Percentiles rank a stretch among this genome's conserved stretches.
These are phyloP conservation scores for Paradendryphiella salina DNA, from an alignment of 2,329 filamentous ascomycete genomes.

Conservation along the genomic window DNA sequence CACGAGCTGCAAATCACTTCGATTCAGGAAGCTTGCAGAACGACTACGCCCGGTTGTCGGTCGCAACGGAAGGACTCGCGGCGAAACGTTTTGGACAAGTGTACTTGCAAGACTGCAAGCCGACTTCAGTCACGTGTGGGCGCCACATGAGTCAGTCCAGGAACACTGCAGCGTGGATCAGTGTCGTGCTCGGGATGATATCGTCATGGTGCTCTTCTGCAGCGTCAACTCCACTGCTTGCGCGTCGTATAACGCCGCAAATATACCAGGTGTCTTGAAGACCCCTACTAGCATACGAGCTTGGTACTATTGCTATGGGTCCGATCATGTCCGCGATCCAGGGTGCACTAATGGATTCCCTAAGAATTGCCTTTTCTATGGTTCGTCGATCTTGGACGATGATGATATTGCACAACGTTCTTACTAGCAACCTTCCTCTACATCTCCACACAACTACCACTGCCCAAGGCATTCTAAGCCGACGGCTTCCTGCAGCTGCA, in stretches of 20 bases:
- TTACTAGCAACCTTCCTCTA: background rate
- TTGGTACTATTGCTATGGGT: slow-evolving; percentile 9
- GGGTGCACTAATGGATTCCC: slow-evolving; percentile 1
- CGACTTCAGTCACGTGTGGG: slow-evolving; percentile 4
- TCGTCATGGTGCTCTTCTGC: slow-evolving; percentile 5
- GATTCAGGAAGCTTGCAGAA: slow-evolving; percentile 13
- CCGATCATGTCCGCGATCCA: slow-evolving; percentile 8
- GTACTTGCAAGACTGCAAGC: background rate
- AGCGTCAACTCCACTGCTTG: slow-evolving; percentile 7
- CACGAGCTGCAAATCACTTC: slow-evolving; percentile 23
- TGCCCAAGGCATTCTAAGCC: background rate
- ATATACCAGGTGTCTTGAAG: slow-evolving; percentile 1
- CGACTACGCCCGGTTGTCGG: slow-evolving; percentile 3
- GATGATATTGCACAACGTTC: slow-evolving; percentile 5
- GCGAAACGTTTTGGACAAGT: background rate
- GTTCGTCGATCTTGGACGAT: slow-evolving; percentile 11
- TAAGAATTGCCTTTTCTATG: slow-evolving; percentile 11
- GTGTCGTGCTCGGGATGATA: slow-evolving; percentile 1
- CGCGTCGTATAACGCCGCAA: slow-evolving; percentile 10
- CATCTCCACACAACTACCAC: background rate
- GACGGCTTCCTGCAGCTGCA: slow-evolving; percentile 9
- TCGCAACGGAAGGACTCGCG: slow-evolving; percentile 9
- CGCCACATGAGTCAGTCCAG: background rate
- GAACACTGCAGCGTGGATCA: slow-evolving; percentile 4
- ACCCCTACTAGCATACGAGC: slow-evolving; percentile 11